Base-by-base conservation (phyloP, 1,139 yeast species). In the Hansenula lynferdii region DNA sequence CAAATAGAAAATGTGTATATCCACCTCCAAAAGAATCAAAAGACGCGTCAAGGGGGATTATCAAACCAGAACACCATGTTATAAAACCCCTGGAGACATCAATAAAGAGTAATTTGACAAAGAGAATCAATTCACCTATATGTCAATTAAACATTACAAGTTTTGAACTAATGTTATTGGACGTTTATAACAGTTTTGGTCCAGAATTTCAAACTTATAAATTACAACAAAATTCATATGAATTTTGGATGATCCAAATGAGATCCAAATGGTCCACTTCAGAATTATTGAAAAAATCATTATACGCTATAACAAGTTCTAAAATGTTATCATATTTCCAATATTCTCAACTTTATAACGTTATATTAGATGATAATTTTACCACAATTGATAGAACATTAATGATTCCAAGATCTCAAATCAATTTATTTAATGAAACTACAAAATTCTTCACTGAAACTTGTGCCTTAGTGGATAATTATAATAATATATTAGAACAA, bases 301-400 rank as follows among this genome's bases (percentile, higher is more conserved):
- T 49, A 21, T 42, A 45, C 9, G 49, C 54, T 4, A 21, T 49
- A 4, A 33, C 50, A n/a, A 41, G 51, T n/a, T 31, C 48, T 28
- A 43, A 43, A 32, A 40, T 51, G 5, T 43, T 21, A 21, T 20
- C 32, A 4, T 21, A 21, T n/a, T n/a, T n/a, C n/a, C n/a, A n/a
- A n/a, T n/a, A n/a, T n/a, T n/a, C n/a, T n/a, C n/a, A n/a, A n/a
- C n/a, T n/a, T n/a, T n/a, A n/a, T n/a, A n/a, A n/a, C n/a, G n/a
- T n/a, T n/a, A n/a, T n/a, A n/a, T n/a, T n/a, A n/a, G 15, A n/a
- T 12, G 26, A 24, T 20, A 20, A 20, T 24, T 8, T 12, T 12
- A 8, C 5, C 15, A 12, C 15, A 7, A 10, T 12, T 24, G 25
- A n/a, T 23, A 10, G n/a, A 23, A 12, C 12, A 12, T 4, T 5